Evolutionary conservation across 148 eudicot genomes (phyloP).

Genomic region (Heliosperma pusillum): DNA sequence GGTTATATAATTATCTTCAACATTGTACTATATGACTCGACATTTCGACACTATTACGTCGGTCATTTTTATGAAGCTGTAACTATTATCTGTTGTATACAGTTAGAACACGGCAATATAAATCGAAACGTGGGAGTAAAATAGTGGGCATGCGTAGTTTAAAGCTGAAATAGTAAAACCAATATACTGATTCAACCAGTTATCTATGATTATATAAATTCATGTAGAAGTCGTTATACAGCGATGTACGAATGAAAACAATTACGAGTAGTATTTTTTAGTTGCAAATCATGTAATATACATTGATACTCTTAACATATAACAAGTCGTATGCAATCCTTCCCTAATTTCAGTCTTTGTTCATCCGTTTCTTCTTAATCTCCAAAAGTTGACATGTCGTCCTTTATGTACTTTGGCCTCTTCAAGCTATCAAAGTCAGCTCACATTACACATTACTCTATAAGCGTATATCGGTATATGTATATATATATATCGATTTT

Average conservation of each 20-base stretch:
- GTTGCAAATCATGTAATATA: background rate
- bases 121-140: background rate
- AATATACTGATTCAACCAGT: background rate
- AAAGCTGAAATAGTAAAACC: slow-evolving; percentile 1
- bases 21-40: too few relatives aligned
- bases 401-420: background rate
- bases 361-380: background rate
- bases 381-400: background rate
- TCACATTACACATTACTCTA: background rate
- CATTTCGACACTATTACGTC: too few relatives aligned
- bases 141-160: background rate
- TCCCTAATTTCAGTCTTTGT: background rate
- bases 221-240: background rate
- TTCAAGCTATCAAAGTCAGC: slow-evolving; percentile 6
- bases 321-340: slow-evolving; percentile 1
- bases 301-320: background rate
- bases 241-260: background rate
- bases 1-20: too few relatives aligned
- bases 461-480: background rate
- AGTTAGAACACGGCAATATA: background rate
- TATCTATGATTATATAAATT: background rate
- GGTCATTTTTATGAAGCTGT: too few relatives aligned
- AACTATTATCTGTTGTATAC: too few relatives aligned
- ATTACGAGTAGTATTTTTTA: background rate
- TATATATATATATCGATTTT: too few relatives aligned